These are phyloP conservation scores for Chrysanthemum seticuspe DNA, from an alignment of 129 eudicot species.

Conservation along the genomic window DNA sequence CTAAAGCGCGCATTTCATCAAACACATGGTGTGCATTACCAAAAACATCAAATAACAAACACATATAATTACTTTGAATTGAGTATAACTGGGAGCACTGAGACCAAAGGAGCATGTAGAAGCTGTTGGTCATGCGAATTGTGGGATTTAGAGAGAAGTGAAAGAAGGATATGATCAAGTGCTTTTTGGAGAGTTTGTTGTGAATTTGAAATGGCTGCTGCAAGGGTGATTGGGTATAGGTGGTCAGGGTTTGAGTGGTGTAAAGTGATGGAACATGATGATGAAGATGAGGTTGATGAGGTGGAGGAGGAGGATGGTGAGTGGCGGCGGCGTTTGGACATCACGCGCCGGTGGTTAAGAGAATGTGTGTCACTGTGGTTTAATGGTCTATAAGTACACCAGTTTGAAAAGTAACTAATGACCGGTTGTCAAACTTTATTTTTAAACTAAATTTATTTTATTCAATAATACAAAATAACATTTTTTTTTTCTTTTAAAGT, in stretches of 20 bases:
- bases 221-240: constrained; percentile 46
- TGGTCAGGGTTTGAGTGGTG: constrained; percentile 15
- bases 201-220: constrained; percentile 43
- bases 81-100: constrained; percentile 53
- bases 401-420: too few relatives aligned
- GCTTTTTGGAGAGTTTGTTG: constrained; percentile 29
- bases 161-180: constrained; percentile 36
- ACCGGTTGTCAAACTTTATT: too few relatives aligned
- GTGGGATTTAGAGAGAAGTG: constrained; percentile 41
- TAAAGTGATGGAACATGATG: background rate
- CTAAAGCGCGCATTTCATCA: background rate
- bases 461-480: too few relatives aligned
- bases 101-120: constrained; percentile 35
- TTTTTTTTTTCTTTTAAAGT: too few relatives aligned
- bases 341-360: background rate
- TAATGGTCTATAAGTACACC: too few relatives aligned
- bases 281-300: background rate
- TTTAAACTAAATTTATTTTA: too few relatives aligned
- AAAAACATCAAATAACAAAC: too few relatives aligned
- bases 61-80: constrained; percentile 35
- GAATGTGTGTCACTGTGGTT: background rate
- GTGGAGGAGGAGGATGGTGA: constrained; percentile 17
- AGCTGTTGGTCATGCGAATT: background rate
- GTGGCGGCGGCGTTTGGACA: constrained; percentile 34
- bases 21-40: constrained; percentile 4